These are phyloP conservation scores for Termitomyces sp. DNA, from an alignment of 768 basidiomycete genomes.

Conservation along the genomic window DNA sequence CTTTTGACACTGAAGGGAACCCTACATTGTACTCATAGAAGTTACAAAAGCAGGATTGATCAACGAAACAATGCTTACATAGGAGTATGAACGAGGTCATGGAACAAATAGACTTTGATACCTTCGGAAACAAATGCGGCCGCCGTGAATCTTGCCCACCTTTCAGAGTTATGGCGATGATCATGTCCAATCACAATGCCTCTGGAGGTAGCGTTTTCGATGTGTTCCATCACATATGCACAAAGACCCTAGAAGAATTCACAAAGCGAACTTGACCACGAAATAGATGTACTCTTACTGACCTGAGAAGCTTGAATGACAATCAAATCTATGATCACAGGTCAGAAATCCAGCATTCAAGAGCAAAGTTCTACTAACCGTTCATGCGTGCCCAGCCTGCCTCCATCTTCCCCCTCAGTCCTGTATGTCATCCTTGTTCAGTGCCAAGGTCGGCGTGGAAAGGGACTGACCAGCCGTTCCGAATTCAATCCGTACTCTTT, in stretches of 20 bases:
- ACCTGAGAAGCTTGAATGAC: slow-evolving; percentile 82
- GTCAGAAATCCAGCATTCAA: neutral
- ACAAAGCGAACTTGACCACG: neutral
- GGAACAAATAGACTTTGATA: slow-evolving; percentile 64
- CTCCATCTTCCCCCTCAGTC: slow-evolving; percentile 77
- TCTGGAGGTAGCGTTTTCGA: slow-evolving; percentile 44
- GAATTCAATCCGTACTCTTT: slow-evolving; percentile 72
- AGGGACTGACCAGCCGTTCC: slow-evolving; percentile 69
- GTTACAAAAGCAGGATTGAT: neutral
- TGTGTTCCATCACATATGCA: slow-evolving; percentile 55
- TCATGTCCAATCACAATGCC: slow-evolving; percentile 86
- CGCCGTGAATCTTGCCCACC: slow-evolving; percentile 75
- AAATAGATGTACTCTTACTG: slow-evolving; percentile 2
- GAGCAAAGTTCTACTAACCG: slow-evolving; percentile 25
- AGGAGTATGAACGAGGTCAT: slow-evolving; percentile 75
- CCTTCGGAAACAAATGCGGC: slow-evolving; percentile 58
- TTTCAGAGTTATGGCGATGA: slow-evolving; percentile 74
- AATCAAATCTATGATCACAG: slow-evolving; percentile 47
- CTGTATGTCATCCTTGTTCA: slow-evolving; percentile 31
- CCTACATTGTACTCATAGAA: slow-evolving; percentile 27
- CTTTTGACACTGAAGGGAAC: slow-evolving; percentile 74
- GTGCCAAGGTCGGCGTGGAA: neutral
- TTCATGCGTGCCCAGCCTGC: slow-evolving; percentile 93
- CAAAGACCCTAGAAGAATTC: slow-evolving; percentile 56
- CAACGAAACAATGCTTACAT: slow-evolving; percentile 37